Conservation (phyloP, 441 rosid species). For the Pelargonium australe region DNA sequence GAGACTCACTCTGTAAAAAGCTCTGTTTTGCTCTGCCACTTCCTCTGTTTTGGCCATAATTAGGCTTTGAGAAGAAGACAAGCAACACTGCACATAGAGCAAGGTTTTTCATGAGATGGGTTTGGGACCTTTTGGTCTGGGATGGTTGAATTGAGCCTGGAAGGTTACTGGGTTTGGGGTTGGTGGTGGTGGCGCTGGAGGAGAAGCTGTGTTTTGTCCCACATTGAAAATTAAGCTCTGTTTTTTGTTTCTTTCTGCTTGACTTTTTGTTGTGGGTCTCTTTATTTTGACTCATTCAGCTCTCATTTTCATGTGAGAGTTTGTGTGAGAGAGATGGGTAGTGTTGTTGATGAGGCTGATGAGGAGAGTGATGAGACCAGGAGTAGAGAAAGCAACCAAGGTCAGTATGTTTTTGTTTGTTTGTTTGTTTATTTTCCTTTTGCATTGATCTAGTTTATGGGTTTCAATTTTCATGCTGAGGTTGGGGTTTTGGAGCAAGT, state of each 20-base stretch:
- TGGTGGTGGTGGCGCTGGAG: not conserved
- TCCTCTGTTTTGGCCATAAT: too few relatives aligned
- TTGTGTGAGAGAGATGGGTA: not conserved
- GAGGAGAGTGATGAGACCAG: not conserved
- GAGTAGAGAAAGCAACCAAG: not conserved
- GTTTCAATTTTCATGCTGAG: not conserved
- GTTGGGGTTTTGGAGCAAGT: not conserved
- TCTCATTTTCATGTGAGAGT: not conserved
- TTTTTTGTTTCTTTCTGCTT: not conserved
- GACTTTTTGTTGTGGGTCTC: not conserved
- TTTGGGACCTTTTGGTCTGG: not conserved
- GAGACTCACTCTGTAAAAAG: not conserved
- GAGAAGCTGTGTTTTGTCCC: not conserved
- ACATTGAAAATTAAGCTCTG: not conserved
- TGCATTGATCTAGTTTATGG: too few relatives aligned
- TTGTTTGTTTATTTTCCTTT: not conserved
- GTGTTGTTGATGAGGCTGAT: not conserved
- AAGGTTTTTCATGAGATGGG: not conserved
- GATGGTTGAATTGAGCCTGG: not conserved
- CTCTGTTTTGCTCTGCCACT: too few relatives aligned
- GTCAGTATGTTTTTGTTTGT: not conserved
- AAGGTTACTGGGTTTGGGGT: not conserved
- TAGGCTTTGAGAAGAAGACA: too few relatives aligned
- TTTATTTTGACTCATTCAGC: not conserved
- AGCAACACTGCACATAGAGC: too few relatives aligned